Percentiles rank a stretch among this genome's conserved stretches.
These are phyloP conservation scores for Suillus placidus DNA, from an alignment of 768 basidiomycete genomes.

Conservation along the genomic window DNA sequence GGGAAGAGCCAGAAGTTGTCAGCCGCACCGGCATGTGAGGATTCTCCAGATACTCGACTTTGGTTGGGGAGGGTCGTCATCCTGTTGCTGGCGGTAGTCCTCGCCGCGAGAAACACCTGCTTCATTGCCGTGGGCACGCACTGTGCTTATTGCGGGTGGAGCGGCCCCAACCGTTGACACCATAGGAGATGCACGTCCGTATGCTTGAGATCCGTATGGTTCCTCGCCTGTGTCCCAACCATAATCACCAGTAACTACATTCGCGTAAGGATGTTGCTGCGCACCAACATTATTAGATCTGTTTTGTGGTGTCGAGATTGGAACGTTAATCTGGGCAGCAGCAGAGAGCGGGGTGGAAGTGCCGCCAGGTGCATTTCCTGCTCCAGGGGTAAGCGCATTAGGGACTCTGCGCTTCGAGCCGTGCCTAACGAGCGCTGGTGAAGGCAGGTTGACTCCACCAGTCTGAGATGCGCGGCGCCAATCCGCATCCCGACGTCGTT, in stretches of 20 bases:
- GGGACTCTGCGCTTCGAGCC: slow-evolving; percentile 74
- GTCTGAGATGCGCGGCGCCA: slow-evolving; percentile 65
- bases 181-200: slow-evolving; percentile 85
- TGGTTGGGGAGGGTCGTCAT: slow-evolving; percentile 53
- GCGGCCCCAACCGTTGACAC: slow-evolving; percentile 67
- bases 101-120: slow-evolving; percentile 64
- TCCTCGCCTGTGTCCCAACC: slow-evolving; percentile 51
- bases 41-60: slow-evolving; percentile 64
- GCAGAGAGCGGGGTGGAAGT: slow-evolving; percentile 70
- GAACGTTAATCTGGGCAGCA: slow-evolving; percentile 74
- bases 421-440: slow-evolving; percentile 77
- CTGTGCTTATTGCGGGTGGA: slow-evolving; percentile 72
- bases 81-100: slow-evolving; percentile 55
- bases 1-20: slow-evolving; percentile 26
- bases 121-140: slow-evolving; percentile 72
- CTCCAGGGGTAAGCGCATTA: slow-evolving; percentile 58
- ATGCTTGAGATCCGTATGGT: slow-evolving; percentile 58
- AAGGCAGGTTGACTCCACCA: slow-evolving; percentile 60
- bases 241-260: slow-evolving; percentile 60
- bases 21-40: slow-evolving; percentile 79
- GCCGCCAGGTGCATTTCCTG: slow-evolving; percentile 48
- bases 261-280: slow-evolving; percentile 73
- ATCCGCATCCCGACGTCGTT: slow-evolving; percentile 56
- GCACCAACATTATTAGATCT: slow-evolving; percentile 46
- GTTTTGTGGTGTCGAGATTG: slow-evolving; percentile 56